These are phyloP conservation scores for Zea mays DNA, from an alignment of 176 grass and related monocot species.

Conservation along the genomic window Zm-B73-REFERENCE-NAM-5.0 NC_050096.1:226355001-226355500, in stretches of 20 bases:
- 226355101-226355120: not conserved
- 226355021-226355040: not conserved
- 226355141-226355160: not conserved
- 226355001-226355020: not conserved
- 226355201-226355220: slow-evolving; percentile 20
- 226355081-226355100: not conserved
- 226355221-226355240: slow-evolving; percentile 24
- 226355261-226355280: not conserved
- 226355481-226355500: not conserved
- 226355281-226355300: not conserved
- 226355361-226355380: not conserved
- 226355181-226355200: not conserved
- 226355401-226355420: slow-evolving; percentile 11
- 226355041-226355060: slow-evolving; percentile 4
- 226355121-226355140: not conserved
- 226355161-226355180: slow-evolving; percentile 15
- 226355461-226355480: not conserved
- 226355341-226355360: not conserved
- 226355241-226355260: not conserved
- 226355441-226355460: slow-evolving; percentile 4
- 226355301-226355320: not conserved
- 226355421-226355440: slow-evolving; percentile 1
- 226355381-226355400: not conserved
- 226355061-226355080: not conserved
- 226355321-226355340: not conserved